Evolutionary conservation across 1,284 basidiomycete species (phyloP), one percentile per base, ranked within the genome.

Genomic region (Rhodofomes roseus): DNA sequence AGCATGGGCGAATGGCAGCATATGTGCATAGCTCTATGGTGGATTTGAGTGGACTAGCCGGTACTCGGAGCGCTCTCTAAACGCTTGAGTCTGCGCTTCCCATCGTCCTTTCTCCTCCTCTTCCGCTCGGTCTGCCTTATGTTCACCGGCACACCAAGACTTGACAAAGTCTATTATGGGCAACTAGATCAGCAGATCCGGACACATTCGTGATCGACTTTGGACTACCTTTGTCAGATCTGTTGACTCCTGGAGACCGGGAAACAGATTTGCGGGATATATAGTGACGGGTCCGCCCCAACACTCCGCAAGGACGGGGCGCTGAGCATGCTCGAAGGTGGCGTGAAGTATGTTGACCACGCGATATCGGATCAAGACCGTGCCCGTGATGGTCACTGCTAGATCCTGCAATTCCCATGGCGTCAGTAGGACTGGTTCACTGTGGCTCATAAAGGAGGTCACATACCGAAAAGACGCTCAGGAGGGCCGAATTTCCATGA

Each of bases 201-300:
- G 31, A 34, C 31, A 34, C 31, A 34, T 34, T 5, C n/a, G n/a
- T n/a, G 31, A 34, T 11, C 4, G 5, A 34, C 5, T 34, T 34
- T 34, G 5, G 31, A 4, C 4, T 34, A 87, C 87, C 80, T 88
- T 90, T 6, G 88, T 90, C 53, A 90, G 72, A 34, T 88, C 83
- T 0, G 89, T 90, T 0, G 88, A 90, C 6, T 84, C 80, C 37
- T 78, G 80, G 9, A 90, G 70, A 2, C 88, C 87, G 0, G 89
- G 88, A 66, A 90, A 90, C 67, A 89, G 85, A 65, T 90, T 90
- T 0, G 88, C 89, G 23, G 88, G 89, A 65, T 87, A 90, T 0
- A 90, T 81, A 20, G 80, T 80, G 68, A 90, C 90, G 1, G 74
- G 60, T 0, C 83, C 59, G 12, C 57, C 60, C 20, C 54, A 57